Conservation (phyloP, 768 basidiomycete genomes). For the Mycena venus region DNA sequence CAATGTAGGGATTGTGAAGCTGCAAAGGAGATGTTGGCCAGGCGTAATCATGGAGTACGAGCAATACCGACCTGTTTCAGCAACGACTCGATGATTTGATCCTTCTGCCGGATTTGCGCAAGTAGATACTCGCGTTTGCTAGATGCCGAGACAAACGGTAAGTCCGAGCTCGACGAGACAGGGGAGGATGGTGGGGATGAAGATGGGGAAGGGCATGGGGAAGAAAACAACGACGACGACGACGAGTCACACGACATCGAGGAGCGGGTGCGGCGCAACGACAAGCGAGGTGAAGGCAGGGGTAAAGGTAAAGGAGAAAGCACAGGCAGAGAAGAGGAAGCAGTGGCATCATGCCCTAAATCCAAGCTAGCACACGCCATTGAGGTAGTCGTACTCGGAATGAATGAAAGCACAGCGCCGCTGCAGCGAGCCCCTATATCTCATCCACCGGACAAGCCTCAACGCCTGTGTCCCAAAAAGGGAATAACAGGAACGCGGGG, state of each 20-base stretch:
- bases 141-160: slow-evolving; percentile 52
- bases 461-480: slow-evolving; percentile 30
- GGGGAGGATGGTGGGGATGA: slow-evolving; percentile 46
- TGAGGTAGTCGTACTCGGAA: neutral
- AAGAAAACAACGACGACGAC: slow-evolving; percentile 10
- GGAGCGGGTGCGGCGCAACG: neutral
- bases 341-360: neutral
- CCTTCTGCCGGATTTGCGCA: slow-evolving; percentile 90
- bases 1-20: slow-evolving; percentile 86
- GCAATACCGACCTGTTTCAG: slow-evolving; percentile 76
- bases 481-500: slow-evolving; percentile 11
- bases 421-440: neutral
- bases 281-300: neutral
- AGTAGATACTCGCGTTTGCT: slow-evolving; percentile 91
- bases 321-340: neutral
- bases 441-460: neutral
- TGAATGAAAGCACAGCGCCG: neutral
- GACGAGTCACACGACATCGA: slow-evolving; percentile 20
- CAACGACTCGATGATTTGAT: slow-evolving; percentile 86
- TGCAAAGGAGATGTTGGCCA: slow-evolving; percentile 41
- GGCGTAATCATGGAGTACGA: neutral
- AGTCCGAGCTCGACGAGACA: slow-evolving; percentile 51
- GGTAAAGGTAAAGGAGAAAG: neutral
- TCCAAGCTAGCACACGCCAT: neutral
- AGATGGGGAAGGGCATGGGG: slow-evolving; percentile 23